Evolutionary conservation across 805 yeast genomes (phyloP).

Genomic region (Monosporozyma siamensis): DNA sequence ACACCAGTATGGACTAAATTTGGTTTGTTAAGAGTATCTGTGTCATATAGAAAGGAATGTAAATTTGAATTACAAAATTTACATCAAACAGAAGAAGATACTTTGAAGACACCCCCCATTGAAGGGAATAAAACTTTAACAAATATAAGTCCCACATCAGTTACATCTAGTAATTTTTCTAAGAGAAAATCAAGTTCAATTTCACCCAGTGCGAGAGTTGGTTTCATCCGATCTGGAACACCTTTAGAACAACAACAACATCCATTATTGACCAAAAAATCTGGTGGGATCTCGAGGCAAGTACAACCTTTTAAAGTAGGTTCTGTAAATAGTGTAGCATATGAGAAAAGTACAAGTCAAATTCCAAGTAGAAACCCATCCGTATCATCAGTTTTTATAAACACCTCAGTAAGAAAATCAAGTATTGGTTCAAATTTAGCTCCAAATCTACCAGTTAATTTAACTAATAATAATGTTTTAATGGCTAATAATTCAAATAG

Average conservation of each 20-base stretch:
- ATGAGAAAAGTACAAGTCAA: conserved; percentile 18
- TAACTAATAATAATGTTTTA: conserved; percentile 12
- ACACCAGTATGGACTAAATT: conserved; percentile 64
- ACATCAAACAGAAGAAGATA: background rate
- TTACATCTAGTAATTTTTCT: background rate
- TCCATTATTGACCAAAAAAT: conserved; percentile 9
- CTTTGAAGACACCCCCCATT: background rate
- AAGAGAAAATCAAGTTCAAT: conserved; percentile 4
- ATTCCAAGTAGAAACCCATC: conserved; percentile 36
- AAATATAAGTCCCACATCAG: background rate
- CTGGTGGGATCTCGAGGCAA: conserved; percentile 17
- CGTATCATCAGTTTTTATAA: conserved; percentile 34
- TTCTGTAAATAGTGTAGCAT: conserved; percentile 25
- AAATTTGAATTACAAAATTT: conserved; percentile 42
- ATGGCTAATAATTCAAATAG: conserved; percentile 15
- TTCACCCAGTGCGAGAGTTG: conserved; percentile 7
- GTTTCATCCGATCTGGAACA: background rate
- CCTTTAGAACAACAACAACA: conserved; percentile 3
- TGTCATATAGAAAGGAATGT: conserved; percentile 67
- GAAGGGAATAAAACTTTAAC: background rate
- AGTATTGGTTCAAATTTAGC: conserved; percentile 24
- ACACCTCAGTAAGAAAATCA: conserved; percentile 34
- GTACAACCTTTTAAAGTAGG: conserved; percentile 33
- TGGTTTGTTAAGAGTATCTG: conserved; percentile 67
- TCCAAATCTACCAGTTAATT: conserved; percentile 2